These are phyloP conservation scores for Neopestalotiopsis sp. DNA, from an alignment of 2,329 filamentous ascomycete species.

Conservation along the genomic window DNA sequence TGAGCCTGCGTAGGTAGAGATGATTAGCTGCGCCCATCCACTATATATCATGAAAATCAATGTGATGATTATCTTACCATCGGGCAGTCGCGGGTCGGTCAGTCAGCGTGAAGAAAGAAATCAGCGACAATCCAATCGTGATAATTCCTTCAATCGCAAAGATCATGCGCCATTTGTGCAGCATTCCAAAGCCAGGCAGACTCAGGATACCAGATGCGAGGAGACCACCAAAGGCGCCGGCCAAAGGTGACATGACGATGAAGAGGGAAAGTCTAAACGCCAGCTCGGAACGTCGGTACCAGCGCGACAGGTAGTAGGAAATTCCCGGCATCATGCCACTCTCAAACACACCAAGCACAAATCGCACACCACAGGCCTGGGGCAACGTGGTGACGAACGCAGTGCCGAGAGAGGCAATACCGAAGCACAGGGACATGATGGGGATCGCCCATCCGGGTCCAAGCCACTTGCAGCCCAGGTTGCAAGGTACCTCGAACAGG, in stretches of 20 bases:
- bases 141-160: constrained; percentile 56
- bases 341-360: constrained; percentile 72
- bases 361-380: constrained; percentile 64
- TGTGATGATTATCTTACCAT: constrained; percentile 43
- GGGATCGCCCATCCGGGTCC: constrained; percentile 77
- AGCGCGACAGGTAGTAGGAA: constrained; percentile 74
- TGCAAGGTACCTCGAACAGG: constrained; percentile 72
- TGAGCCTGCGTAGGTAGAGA: constrained; percentile 45
- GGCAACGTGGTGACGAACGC: constrained; percentile 65
- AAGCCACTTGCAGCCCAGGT: constrained; percentile 71
- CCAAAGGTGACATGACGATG: constrained; percentile 72
- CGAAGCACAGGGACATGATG: constrained; percentile 64
- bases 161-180: constrained; percentile 36
- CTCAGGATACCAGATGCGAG: constrained; percentile 68
- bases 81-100: constrained; percentile 71
- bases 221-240: constrained; percentile 73
- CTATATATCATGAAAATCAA: neutral
- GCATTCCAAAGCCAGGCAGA: constrained; percentile 54
- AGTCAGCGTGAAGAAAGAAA: constrained; percentile 68
- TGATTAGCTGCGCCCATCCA: neutral
- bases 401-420: constrained; percentile 66
- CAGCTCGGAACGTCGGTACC: constrained; percentile 67
- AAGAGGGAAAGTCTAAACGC: constrained; percentile 71
- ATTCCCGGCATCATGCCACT: constrained; percentile 77
- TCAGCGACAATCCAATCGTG: constrained; percentile 53